Conservation (phyloP, 495 filamentous ascomycete species). For the Bathelium albidoporum region DNA sequence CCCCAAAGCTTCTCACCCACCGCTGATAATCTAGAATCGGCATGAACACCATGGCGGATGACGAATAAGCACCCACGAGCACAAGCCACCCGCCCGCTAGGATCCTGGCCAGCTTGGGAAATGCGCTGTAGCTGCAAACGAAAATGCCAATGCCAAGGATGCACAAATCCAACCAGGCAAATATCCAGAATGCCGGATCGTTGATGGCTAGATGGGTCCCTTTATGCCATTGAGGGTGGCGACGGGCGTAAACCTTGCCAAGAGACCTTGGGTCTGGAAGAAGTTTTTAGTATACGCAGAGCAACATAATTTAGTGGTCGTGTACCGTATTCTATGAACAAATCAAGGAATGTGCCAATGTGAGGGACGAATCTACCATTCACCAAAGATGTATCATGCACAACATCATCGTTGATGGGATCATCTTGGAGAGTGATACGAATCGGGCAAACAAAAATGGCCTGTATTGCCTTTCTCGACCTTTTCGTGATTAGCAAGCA, state of each 20-base stretch:
- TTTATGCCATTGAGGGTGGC: background rate
- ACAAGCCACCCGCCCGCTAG: background rate
- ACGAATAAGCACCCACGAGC: background rate
- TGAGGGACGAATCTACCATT: background rate
- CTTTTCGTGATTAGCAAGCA: background rate
- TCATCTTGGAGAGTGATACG: background rate
- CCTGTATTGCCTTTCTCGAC: background rate
- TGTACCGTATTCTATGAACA: background rate
- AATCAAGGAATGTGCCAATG: background rate
- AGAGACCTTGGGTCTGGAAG: background rate
- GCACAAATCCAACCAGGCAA: background rate
- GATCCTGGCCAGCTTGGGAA: background rate
- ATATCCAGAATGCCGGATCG: background rate
- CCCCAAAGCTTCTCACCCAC: background rate
- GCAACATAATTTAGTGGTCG: background rate
- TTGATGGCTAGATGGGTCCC: background rate
- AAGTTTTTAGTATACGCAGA: background rate
- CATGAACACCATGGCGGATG: background rate
- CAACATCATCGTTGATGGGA: background rate
- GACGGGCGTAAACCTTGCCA: background rate
- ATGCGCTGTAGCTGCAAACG: background rate
- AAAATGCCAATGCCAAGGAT: background rate
- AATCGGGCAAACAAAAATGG: background rate
- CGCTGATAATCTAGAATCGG: background rate
- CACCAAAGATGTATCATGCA: background rate